These are phyloP conservation scores for Thalassiosira livingstoniorum DNA, from an alignment of 352 stramenopile genomes.

Conservation along the genomic window DNA sequence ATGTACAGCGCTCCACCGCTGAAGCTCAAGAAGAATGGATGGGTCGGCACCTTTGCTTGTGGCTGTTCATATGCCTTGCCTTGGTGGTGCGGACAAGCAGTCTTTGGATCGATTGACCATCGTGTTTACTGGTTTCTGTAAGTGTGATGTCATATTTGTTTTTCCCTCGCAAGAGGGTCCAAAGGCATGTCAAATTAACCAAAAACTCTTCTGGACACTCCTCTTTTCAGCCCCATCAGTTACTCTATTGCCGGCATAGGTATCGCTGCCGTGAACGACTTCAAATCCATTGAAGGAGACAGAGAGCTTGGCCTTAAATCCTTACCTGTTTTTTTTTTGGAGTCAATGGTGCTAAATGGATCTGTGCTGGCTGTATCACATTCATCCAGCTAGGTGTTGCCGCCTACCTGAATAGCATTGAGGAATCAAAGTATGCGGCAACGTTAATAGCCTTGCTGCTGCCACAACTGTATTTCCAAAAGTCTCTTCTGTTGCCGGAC, in stretches of 20 bases:
- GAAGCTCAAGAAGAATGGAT: conserved; percentile 90
- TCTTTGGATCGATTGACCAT: conserved; percentile 86
- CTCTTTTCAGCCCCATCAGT: conserved; percentile 74
- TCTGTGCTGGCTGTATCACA: conserved; percentile 87
- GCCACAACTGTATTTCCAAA: conserved; percentile 89
- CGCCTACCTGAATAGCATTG: conserved; percentile 85
- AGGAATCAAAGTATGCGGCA: conserved; percentile 84
- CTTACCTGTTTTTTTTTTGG: conserved; percentile 89
- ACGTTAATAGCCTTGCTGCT: conserved; percentile 85
- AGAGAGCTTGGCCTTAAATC: conserved; percentile 86
- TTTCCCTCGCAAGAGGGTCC: too few relatives aligned
- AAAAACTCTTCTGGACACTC: too few relatives aligned
- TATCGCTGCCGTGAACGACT: conserved; percentile 91
- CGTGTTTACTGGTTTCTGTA: conserved; percentile 86
- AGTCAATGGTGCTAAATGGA: conserved; percentile 88
- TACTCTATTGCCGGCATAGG: conserved; percentile 89
- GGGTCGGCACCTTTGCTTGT: conserved; percentile 88
- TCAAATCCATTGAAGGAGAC: conserved; percentile 89
- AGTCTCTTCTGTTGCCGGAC: conserved; percentile 87
- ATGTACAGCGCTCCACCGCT: conserved; percentile 89
- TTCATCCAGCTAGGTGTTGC: conserved; percentile 88
- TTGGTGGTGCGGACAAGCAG: conserved; percentile 90
- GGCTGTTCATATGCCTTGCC: conserved; percentile 88
- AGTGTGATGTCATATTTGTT: too few relatives aligned
- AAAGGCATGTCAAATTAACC: too few relatives aligned